Conservation (phyloP, 768 basidiomycete genomes). For the Termitomyces sp. region DNA sequence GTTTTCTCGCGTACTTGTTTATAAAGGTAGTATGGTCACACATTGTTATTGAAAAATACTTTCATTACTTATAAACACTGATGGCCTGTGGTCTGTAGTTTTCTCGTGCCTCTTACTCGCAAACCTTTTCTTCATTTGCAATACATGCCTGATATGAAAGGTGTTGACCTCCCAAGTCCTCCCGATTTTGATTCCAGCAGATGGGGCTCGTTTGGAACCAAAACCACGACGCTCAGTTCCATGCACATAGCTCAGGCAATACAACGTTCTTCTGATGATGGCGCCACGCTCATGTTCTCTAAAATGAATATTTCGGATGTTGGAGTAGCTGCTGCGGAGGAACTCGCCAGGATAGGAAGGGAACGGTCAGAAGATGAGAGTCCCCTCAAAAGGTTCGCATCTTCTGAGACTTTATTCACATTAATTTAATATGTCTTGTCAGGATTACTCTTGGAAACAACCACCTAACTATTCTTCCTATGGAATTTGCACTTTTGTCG, state of each 20-base stretch:
- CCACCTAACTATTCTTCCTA: constrained; percentile 70
- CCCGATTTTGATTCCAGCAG: constrained; percentile 17
- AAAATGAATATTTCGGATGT: constrained; percentile 76
- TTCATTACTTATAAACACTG: not conserved
- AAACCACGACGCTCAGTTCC: constrained; percentile 38
- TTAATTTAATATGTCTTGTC: not conserved
- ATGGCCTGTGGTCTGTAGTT: not conserved
- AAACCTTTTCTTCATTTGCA: not conserved
- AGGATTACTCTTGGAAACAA: constrained; percentile 90
- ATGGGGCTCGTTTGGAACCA: constrained; percentile 10
- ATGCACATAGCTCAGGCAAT: constrained; percentile 63
- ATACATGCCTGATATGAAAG: constrained; percentile 9
- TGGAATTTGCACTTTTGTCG: constrained; percentile 65
- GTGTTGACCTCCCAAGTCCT: constrained; percentile 18
- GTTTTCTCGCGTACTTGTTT: not conserved
- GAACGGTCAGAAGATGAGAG: constrained; percentile 43
- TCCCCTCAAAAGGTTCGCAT: constrained; percentile 53
- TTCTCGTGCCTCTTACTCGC: not conserved
- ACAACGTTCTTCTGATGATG: constrained; percentile 62
- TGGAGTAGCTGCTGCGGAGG: constrained; percentile 66
- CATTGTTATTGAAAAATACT: not conserved
- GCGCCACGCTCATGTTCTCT: constrained; percentile 80
- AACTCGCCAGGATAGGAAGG: constrained; percentile 60
- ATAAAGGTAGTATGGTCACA: not conserved
- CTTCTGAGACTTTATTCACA: not conserved